Conservation (phyloP, 2,329 filamentous ascomycete genomes). For the Microsporum audouinii region DNA sequence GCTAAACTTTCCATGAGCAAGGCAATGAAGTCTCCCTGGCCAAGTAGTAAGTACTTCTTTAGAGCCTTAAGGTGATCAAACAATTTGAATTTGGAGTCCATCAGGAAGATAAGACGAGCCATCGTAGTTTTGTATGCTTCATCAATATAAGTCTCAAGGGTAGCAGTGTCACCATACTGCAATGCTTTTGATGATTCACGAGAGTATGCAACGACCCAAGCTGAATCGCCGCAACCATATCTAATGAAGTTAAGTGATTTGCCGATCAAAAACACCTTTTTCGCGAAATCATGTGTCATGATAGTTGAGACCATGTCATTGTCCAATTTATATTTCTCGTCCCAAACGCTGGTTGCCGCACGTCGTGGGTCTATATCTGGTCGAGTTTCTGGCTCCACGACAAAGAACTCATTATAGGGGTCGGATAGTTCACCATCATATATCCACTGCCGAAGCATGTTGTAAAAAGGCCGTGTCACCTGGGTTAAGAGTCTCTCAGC, state of each 20-base stretch:
- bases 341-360: constrained; percentile 80
- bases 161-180: constrained; percentile 83
- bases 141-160: constrained; percentile 83
- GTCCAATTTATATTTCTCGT: constrained; percentile 87
- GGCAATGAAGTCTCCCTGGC: constrained; percentile 94
- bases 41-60: constrained; percentile 88
- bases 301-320: constrained; percentile 83
- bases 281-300: constrained; percentile 83
- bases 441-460: constrained; percentile 92
- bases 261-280: constrained; percentile 93
- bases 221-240: constrained; percentile 83
- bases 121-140: constrained; percentile 97
- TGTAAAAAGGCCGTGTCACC: constrained; percentile 89
- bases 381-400: constrained; percentile 60
- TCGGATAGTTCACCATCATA: constrained; percentile 98
- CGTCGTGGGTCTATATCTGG: constrained; percentile 40
- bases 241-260: constrained; percentile 98
- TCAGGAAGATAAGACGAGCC: constrained; percentile 82
- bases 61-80: constrained; percentile 85
- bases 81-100: constrained; percentile 89
- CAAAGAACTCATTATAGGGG: constrained; percentile 90
- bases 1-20: constrained; percentile 93
- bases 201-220: constrained; percentile 92
- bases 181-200: constrained; percentile 86
- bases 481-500: constrained; percentile 77